Evolutionary conservation across 345 rosid genomes (phyloP).

Genomic region (Xanthoceras sorbifolium): DNA sequence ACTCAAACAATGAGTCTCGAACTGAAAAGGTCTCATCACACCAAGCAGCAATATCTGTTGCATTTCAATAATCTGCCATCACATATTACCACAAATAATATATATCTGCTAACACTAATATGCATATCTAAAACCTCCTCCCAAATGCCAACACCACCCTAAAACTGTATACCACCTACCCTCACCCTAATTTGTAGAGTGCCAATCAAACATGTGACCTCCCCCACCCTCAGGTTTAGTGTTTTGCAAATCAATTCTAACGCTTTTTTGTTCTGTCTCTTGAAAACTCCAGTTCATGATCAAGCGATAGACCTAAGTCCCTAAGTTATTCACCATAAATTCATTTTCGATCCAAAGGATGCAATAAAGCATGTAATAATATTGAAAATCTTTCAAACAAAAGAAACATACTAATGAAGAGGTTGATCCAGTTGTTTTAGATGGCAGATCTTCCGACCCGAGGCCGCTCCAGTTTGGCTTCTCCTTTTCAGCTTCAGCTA

Average conservation of each 20-base stretch:
- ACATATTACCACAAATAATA: too few species aligned
- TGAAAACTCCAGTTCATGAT: not conserved
- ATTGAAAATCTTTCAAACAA: not conserved
- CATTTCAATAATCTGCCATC: too few species aligned
- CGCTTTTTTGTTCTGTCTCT: not conserved
- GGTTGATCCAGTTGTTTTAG: slow-evolving; percentile 46
- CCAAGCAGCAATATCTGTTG: too few species aligned
- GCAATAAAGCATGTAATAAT: not conserved
- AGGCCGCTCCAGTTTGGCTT: slow-evolving; percentile 70
- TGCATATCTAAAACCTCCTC: not conserved
- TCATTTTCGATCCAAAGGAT: not conserved
- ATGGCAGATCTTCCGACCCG: slow-evolving; percentile 58
- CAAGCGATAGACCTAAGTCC: not conserved
- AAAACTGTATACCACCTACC: not conserved
- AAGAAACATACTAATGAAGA: slow-evolving; percentile 47
- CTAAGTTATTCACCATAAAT: not conserved
- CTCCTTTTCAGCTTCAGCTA: slow-evolving; percentile 78
- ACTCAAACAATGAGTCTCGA: not conserved
- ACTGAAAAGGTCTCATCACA: too few species aligned
- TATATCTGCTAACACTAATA: not conserved
- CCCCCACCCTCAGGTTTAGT: too few species aligned
- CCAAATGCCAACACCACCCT: not conserved
- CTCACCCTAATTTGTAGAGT: not conserved
- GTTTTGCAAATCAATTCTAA: not conserved
- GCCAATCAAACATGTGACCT: not conserved